These are phyloP conservation scores for Trifolium dubium DNA, from an alignment of 306 rosid genomes.

Conservation along the genomic window DNA sequence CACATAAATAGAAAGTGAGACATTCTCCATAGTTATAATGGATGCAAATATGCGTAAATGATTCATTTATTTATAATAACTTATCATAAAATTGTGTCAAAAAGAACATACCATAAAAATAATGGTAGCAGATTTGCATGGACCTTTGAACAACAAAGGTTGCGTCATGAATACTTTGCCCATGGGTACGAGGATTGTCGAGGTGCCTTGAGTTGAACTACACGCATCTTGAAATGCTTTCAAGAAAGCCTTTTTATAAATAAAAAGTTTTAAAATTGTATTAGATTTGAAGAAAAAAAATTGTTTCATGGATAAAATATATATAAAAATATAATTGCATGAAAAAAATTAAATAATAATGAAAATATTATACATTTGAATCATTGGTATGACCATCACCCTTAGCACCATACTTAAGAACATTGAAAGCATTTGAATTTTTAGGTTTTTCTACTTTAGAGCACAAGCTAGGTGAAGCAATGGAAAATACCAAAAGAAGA, in stretches of 20 bases:
- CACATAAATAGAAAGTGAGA: neutral
- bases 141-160: constrained; percentile 52
- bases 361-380: neutral
- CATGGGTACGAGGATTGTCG: constrained; percentile 48
- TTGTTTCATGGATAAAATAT: neutral
- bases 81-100: too few relatives aligned
- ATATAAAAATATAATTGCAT: neutral
- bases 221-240: constrained; percentile 58
- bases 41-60: neutral
- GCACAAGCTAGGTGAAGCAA: neutral
- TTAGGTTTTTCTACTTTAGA: neutral
- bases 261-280: neutral
- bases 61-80: neutral
- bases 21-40: neutral
- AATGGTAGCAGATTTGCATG: constrained; percentile 51
- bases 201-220: constrained; percentile 19
- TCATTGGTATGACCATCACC: constrained; percentile 9
- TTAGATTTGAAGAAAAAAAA: neutral
- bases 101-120: constrained; percentile 40
- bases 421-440: neutral
- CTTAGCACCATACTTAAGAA: neutral
- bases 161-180: constrained; percentile 51
- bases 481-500: neutral
- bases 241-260: constrained; percentile 51
- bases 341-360: neutral